phyloP scores from a whole-genome alignment of 352 stramenopile genomes.

The Halophytophthora batemanensis region DNA sequence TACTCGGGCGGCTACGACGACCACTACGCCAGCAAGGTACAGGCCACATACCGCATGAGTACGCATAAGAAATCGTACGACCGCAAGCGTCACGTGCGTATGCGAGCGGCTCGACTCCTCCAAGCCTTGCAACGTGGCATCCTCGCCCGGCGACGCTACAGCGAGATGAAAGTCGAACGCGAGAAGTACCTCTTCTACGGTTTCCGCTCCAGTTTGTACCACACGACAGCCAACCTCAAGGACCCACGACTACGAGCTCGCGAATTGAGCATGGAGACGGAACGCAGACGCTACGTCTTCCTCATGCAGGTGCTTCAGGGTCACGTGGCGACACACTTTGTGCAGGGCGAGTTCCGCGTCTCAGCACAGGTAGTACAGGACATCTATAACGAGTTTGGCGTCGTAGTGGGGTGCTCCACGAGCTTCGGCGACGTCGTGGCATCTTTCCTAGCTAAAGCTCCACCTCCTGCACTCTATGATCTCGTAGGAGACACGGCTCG shows the following conservation, averaged over 20 bases:
- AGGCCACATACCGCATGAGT: constrained; percentile 71
- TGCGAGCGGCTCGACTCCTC: constrained; percentile 53
- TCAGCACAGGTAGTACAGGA: constrained; percentile 27
- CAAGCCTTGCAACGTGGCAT: constrained; percentile 72
- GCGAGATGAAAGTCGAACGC: constrained; percentile 53
- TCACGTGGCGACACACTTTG: constrained; percentile 38
- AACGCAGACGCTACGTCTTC: constrained; percentile 47
- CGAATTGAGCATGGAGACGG: constrained; percentile 34
- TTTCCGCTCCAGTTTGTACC: constrained; percentile 59
- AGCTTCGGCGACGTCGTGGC: constrained; percentile 45
- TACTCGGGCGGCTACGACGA: constrained; percentile 57
- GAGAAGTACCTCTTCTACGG: constrained; percentile 59
- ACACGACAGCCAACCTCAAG: constrained; percentile 32
- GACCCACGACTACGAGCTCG: constrained; percentile 36
- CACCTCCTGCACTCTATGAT: constrained; percentile 8
- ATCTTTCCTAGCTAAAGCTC: constrained; percentile 16
- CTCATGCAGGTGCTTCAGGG: constrained; percentile 71
- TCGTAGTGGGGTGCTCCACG: constrained; percentile 58
- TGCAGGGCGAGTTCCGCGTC: constrained; percentile 35
- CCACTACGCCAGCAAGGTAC: constrained; percentile 68
- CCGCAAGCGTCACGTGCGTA: constrained; percentile 36
- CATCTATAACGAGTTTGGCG: constrained; percentile 55
- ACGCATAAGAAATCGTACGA: constrained; percentile 54
- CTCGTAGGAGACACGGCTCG: constrained; percentile 6
- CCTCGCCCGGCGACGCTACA: constrained; percentile 44